These are phyloP conservation scores for Elaeis oleifera DNA, from an alignment of 202 grass and related monocot species.

Conservation along the genomic window DNA sequence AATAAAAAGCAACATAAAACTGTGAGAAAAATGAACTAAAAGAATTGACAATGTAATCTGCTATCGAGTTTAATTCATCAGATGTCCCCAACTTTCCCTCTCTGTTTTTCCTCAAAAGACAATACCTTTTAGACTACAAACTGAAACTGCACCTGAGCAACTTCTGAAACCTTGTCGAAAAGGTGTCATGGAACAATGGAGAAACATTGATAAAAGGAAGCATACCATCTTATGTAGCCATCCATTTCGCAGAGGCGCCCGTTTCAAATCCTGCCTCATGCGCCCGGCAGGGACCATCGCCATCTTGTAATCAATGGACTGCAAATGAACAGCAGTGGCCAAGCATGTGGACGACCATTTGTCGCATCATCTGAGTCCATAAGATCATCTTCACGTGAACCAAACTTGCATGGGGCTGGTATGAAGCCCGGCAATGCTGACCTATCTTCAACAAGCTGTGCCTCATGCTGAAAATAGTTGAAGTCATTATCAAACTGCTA, in stretches of 20 bases:
- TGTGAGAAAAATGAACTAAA: constrained; percentile 4
- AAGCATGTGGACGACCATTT: constrained; percentile 40
- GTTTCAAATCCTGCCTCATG: constrained; percentile 68
- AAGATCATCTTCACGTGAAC: constrained; percentile 92
- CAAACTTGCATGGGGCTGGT: constrained; percentile 57
- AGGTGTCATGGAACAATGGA: neutral
- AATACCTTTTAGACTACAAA: neutral
- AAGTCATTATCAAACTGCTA: constrained; percentile 11
- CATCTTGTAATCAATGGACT: constrained; percentile 39
- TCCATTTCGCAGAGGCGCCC: constrained; percentile 58
- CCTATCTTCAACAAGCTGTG: constrained; percentile 81
- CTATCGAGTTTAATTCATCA: no score
- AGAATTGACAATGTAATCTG: constrained; percentile 1
- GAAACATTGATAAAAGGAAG: neutral
- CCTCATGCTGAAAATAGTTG: constrained; percentile 54
- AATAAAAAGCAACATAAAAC: neutral
- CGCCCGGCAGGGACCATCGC: constrained; percentile 44
- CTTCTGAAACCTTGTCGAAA: no score
- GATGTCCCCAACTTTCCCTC: no score
- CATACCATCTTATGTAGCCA: constrained; percentile 71
- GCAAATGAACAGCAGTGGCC: constrained; percentile 34
- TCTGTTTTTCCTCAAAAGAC: no score
- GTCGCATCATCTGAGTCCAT: constrained; percentile 70
- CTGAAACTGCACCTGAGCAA: neutral
- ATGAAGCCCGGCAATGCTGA: constrained; percentile 61